Evolutionary conservation across 2,329 filamentous ascomycete species (phyloP).

Genomic region (Epicoccum sorghinum): DNA sequence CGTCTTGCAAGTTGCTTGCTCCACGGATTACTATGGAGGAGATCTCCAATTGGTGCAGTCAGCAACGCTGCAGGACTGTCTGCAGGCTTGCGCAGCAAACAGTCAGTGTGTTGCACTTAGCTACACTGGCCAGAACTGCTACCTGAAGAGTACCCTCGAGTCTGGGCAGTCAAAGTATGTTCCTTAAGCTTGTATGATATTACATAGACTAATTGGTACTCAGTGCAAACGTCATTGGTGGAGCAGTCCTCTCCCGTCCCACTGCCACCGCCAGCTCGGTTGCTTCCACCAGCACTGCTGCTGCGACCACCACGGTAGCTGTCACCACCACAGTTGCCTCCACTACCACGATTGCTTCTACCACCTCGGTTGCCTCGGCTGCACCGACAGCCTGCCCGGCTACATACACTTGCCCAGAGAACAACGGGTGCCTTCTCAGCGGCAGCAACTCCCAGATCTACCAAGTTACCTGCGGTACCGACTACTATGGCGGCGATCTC

Average conservation of each 20-base stretch:
- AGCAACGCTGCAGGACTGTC: background rate
- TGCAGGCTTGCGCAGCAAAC: background rate
- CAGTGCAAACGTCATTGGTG: background rate
- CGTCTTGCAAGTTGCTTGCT: background rate
- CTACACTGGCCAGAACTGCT: slow-evolving; percentile 1
- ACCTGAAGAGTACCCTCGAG: background rate
- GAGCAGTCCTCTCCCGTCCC: background rate
- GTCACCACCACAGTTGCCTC: no score
- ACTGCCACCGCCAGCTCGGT: background rate
- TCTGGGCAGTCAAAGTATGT: background rate
- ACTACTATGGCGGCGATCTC: slow-evolving; percentile 1
- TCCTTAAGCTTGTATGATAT: background rate
- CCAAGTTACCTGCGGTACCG: background rate
- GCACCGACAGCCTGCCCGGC: background rate
- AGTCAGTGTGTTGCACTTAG: background rate
- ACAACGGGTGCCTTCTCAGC: background rate
- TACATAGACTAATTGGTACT: no score
- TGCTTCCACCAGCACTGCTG: background rate
- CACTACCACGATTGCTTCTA: no score
- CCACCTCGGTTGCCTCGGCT: background rate
- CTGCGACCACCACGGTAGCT: no score
- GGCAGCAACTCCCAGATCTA: background rate
- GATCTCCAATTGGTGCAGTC: background rate
- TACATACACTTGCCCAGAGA: slow-evolving; percentile 4
- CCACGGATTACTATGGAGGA: background rate